Evolutionary conservation across 148 eudicot genomes (phyloP).

Genomic region (Pouteria glomerata): DNA sequence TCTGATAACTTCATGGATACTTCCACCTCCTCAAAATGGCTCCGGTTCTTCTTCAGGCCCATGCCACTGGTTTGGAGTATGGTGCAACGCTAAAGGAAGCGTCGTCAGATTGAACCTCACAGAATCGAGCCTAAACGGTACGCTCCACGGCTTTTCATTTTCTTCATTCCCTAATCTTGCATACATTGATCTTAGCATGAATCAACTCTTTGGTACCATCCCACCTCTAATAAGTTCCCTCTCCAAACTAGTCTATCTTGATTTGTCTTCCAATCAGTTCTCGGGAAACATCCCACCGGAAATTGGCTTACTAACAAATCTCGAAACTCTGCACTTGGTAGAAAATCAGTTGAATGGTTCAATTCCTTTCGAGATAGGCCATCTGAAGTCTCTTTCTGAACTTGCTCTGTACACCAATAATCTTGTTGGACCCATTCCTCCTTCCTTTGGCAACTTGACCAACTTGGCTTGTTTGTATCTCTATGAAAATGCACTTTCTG

Average conservation of each 20-base stretch:
- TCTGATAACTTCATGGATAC: slow-evolving; percentile 31
- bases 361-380: slow-evolving; percentile 11
- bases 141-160: slow-evolving; percentile 30
- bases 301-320: not conserved
- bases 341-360: not conserved
- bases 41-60: slow-evolving; percentile 20
- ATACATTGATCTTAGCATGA: slow-evolving; percentile 33
- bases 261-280: slow-evolving; percentile 1
- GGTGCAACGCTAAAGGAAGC: slow-evolving; percentile 25
- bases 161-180: slow-evolving; percentile 25
- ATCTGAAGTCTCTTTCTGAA: too few species aligned
- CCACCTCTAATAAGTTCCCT: slow-evolving; percentile 7
- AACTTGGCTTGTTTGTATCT: too few species aligned
- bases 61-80: slow-evolving; percentile 41
- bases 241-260: not conserved
- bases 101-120: slow-evolving; percentile 27
- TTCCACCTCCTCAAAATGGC: not conserved
- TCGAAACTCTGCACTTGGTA: not conserved
- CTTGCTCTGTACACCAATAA: too few species aligned
- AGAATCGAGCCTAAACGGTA: too few species aligned
- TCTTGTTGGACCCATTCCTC: too few species aligned
- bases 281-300: not conserved
- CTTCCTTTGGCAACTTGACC: too few species aligned
- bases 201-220: slow-evolving; percentile 22
- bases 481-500: too few species aligned